Conservation (phyloP, 495 filamentous ascomycete genomes). For the Penicillium crystallinum region DNA sequence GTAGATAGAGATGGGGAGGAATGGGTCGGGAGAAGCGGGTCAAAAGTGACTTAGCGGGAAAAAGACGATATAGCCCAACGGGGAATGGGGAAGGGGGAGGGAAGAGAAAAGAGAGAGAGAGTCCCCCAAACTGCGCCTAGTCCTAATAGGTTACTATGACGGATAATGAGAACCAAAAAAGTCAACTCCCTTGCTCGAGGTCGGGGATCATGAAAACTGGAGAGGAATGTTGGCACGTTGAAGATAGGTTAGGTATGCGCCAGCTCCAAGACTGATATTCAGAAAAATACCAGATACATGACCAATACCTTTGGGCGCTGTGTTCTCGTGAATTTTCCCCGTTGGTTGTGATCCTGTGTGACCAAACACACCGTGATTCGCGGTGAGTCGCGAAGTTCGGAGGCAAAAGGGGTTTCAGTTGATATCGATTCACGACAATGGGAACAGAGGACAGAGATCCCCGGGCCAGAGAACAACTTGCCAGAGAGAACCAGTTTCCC, state of each 20-base stretch:
- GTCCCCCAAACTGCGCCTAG: constrained; percentile 35
- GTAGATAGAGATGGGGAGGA: constrained; percentile 13
- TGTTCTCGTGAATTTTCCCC: neutral
- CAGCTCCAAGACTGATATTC: neutral
- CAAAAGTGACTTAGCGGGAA: neutral
- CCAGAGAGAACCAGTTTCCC: too few relatives aligned
- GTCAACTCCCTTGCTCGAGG: constrained; percentile 11
- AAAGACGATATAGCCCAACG: constrained; percentile 14
- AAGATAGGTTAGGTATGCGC: neutral
- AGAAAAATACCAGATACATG: neutral
- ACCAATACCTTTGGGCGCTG: neutral
- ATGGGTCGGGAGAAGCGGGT: constrained; percentile 8
- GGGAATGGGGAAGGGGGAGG: constrained; percentile 17
- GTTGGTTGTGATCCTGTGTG: constrained; percentile 2
- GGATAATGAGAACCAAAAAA: constrained; percentile 35
- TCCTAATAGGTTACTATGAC: constrained; percentile 49
- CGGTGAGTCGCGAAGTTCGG: neutral
- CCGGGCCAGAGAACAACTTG: too few relatives aligned
- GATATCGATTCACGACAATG: too few relatives aligned
- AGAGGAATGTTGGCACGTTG: neutral
- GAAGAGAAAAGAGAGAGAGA: constrained; percentile 13
- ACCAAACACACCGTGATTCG: neutral
- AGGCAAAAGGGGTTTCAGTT: neutral
- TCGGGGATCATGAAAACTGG: too few relatives aligned
- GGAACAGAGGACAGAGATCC: too few relatives aligned